Conservation (phyloP, 164 flowering plant genomes). For the Euptelea pleiosperma region DNA sequence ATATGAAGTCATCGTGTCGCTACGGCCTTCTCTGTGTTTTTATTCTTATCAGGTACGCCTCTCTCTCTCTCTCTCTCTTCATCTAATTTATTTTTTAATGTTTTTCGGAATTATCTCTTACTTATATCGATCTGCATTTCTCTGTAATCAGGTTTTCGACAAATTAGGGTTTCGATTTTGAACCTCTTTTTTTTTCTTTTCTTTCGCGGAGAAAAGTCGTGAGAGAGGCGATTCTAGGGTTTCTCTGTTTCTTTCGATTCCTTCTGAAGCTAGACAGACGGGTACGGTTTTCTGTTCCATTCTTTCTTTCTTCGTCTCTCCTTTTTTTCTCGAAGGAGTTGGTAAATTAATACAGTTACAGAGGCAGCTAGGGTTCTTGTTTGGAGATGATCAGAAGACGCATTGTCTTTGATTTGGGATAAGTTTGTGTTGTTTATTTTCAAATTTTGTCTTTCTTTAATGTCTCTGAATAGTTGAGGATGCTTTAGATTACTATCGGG, state of each 20-base stretch:
- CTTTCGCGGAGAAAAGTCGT: background rate
- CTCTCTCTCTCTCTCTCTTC: conserved; percentile 8
- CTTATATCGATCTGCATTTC: conserved; percentile 11
- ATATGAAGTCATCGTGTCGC: too few species aligned
- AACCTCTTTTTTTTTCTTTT: background rate
- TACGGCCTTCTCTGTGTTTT: too few species aligned
- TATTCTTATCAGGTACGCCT: background rate
- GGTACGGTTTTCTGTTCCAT: conserved; percentile 9
- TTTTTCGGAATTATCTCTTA: too few species aligned
- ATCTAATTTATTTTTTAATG: background rate
- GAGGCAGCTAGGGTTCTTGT: background rate
- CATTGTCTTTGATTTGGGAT: conserved; percentile 5
- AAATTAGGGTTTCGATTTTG: conserved; percentile 10
- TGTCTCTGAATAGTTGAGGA: conserved; percentile 5
- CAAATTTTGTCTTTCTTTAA: background rate
- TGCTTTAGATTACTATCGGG: conserved; percentile 5
- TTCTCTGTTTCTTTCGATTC: conserved; percentile 5
- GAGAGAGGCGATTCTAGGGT: conserved; percentile 17
- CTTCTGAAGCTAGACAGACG: background rate
- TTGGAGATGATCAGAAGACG: conserved; percentile 9
- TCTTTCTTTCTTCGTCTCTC: background rate
- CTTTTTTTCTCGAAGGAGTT: background rate
- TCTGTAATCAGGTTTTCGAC: background rate
- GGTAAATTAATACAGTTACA: background rate
- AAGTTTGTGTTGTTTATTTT: background rate